Evolutionary conservation across 441 rosid species (phyloP), one percentile per base, ranked within the genome.

Genomic region (Pelargonium citronellum): DNA sequence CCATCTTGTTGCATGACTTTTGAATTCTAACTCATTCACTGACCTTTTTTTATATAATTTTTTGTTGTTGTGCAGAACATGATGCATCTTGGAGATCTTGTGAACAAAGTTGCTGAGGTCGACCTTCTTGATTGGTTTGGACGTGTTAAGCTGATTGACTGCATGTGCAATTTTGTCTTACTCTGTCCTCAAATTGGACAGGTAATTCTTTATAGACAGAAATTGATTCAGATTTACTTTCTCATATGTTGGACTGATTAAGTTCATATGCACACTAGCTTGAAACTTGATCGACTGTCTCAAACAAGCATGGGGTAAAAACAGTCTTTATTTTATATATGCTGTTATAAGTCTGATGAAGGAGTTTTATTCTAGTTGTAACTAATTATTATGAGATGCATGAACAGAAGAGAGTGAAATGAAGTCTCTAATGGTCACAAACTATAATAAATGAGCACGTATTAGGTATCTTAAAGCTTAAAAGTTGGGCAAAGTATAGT

Each of bases 41-140:
- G 41, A 55, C 43, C 60, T 34, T 19, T 10, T 2, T 61, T 19
- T n/a, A 11, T 47, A 30, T 12, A 19, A 58, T 72, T 69, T 69
- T 22, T 62, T 49, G 27, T 69, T 74, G n/a, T 6, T 44, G 69
- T 79, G 81, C 96, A 95, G 97, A 79, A 81, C 80, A 74, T 89
- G 77, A 68, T 41, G 41, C 82, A 70, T 71, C 89, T 95, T 55
- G 90, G 93, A 63, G 81, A 83, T 72, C 79, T 92, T 67, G 80
- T 92, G 75, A 81, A 68, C 76, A 85, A 82, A 84, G 80, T 92
- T 74, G 87, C 93, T 71, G 96, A 91, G 75, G 81, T 75, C 78
- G 92, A 86, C 71, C 88, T 89, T 76, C 87, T 89, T 79, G 95
- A 88, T 71, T 95, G 98, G 95, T 79, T 75, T 71, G 99, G 97